Percentiles rank a stretch among this genome's conserved stretches.
Evolutionary conservation across 352 stramenopile genomes (phyloP).

Genomic region (Phytophthora constricta): DNA sequence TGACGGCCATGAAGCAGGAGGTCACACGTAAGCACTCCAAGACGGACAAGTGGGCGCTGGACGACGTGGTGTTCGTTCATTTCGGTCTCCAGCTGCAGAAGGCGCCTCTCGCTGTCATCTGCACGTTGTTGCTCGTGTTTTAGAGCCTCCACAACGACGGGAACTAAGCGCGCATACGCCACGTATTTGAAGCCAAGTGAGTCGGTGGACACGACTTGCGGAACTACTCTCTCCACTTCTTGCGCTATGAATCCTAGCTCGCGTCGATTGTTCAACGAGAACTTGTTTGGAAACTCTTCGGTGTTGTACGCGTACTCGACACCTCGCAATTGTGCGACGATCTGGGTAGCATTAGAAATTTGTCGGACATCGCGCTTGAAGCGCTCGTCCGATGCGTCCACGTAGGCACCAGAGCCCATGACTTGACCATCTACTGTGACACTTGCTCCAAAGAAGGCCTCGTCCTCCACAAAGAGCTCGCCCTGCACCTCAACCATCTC

Average conservation of each 20-base stretch:
- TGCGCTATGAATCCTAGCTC: constrained; percentile 92
- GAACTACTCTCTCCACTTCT: constrained; percentile 80
- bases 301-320: constrained; percentile 69
- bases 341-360: constrained; percentile 52
- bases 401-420: constrained; percentile 91
- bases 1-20: constrained; percentile 99
- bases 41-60: constrained; percentile 97
- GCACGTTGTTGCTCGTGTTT: constrained; percentile 51
- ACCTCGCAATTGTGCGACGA: constrained; percentile 61
- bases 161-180: constrained; percentile 81
- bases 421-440: constrained; percentile 90
- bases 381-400: constrained; percentile 90
- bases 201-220: constrained; percentile 79
- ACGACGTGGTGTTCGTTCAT: constrained; percentile 99
- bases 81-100: constrained; percentile 25
- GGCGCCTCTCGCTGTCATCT: constrained; percentile 17
- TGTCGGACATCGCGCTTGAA: constrained; percentile 81
- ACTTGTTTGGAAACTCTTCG: constrained; percentile 52
- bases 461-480: constrained; percentile 84
- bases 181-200: constrained; percentile 87
- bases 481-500: constrained; percentile 75
- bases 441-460: constrained; percentile 83
- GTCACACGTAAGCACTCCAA: constrained; percentile 97
- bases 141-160: constrained; percentile 82
- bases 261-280: constrained; percentile 33